Evolutionary conservation across 2,329 filamentous ascomycete species (phyloP), one percentile per base, ranked within the genome.

Genomic region (Pestalotiopsis sp.): DNA sequence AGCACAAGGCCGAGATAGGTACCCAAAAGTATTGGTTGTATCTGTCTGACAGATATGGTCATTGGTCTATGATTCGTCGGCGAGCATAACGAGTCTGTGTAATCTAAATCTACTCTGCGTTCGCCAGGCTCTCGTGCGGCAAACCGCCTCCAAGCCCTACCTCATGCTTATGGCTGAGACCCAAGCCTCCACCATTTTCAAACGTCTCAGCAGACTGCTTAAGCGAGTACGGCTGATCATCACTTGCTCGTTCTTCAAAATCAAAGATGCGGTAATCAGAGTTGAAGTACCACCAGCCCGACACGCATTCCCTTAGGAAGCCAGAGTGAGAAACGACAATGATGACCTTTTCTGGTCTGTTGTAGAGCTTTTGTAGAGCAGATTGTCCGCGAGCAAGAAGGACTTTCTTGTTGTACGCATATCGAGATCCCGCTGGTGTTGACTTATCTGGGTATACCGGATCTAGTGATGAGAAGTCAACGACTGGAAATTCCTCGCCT

Each of bases 281-380:
- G 70, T 91, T 91, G 74, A 84, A 86, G 72, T 82, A 89, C 80
- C 81, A 86, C 70, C 80, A 81, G 1, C 88, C 85, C 9, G 82
- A 84, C 7, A 91, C 83, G 9, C 83, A 87, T 3, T 81, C 75
- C n/a, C 89, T 80, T 69, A 92, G 72, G 75, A 91, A 92, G 0
- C 85, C 88, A 1, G 89, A 88, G 77, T 92, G 89, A 1, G 86
- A 87, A 3, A 92, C 88, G 0, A 92, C 89, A 10, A 89, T 82
- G 66, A 92, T 83, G 64, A 89, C 81, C 71, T 87, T 87, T 77
- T 92, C 89, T 0, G 85, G 83, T 0, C 89, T 81, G 13, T 72
- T 71, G 69, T 84, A 81, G 26, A 92, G 79, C 30, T 81, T 80
- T 39, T 79, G 77, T 1, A 91, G 80, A 56, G 81, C 83, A 0